Evolutionary conservation across 208 protist genomes (phyloP).

Genomic region (Crithidia mellificae): DNA sequence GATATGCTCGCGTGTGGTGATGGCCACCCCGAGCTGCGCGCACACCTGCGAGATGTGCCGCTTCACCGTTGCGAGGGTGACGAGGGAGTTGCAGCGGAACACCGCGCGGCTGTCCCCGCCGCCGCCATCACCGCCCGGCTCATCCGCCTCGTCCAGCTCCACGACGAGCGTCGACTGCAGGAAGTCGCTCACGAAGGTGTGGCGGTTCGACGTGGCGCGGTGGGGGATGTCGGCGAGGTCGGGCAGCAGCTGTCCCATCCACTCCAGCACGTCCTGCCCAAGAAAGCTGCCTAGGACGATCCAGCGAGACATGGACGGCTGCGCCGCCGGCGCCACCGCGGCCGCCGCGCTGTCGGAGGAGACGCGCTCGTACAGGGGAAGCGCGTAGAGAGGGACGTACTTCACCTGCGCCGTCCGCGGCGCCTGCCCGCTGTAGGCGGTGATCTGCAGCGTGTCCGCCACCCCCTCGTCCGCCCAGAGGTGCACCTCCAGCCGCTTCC

Average conservation of each 20-base stretch:
- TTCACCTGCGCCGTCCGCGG: conserved; percentile 81
- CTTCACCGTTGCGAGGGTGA: conserved; percentile 45
- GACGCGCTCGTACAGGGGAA: conserved; percentile 77
- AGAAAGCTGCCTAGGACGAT: conserved; percentile 54
- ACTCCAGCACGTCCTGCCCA: conserved; percentile 51
- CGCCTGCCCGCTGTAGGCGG: conserved; percentile 42
- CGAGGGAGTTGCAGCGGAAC: conserved; percentile 63
- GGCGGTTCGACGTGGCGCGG: conserved; percentile 23
- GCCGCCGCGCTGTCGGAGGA: conserved; percentile 31
- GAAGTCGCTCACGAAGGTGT: conserved; percentile 60
- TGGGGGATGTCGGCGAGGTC: conserved; percentile 55
- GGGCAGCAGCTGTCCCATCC: conserved; percentile 66
- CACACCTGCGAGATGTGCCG: conserved; percentile 34
- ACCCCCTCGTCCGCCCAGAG: conserved; percentile 67
- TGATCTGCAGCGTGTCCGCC: conserved; percentile 46
- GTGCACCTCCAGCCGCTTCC: conserved; percentile 44
- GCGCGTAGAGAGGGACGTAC: conserved; percentile 49
- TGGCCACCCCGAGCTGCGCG: conserved; percentile 23
- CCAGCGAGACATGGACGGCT: conserved; percentile 47
- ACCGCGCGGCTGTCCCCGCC: conserved; percentile 28
- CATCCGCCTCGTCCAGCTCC: conserved; percentile 31
- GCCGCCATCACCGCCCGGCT: conserved; percentile 19
- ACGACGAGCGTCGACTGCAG: conserved; percentile 47
- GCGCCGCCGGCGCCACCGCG: conserved; percentile 20
- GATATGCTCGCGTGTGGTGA: conserved; percentile 47